These are phyloP conservation scores for Kazachstania africana DNA, from an alignment of 805 yeast species.

Conservation along the genomic window DNA sequence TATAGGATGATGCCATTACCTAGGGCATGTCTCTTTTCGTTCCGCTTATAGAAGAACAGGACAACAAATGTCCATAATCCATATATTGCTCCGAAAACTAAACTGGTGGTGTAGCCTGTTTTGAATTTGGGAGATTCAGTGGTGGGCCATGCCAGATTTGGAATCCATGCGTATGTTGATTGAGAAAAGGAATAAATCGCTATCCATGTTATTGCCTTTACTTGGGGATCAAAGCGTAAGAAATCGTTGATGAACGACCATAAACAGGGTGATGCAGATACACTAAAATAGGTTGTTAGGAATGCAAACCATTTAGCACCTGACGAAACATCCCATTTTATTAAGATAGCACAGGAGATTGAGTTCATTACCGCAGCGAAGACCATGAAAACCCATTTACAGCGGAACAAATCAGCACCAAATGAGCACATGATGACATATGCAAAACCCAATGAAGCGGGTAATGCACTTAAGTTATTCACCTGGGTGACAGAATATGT, in stretches of 20 bases:
- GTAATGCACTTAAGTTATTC: slow-evolving; percentile 40
- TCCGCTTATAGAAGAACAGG: slow-evolving; percentile 40
- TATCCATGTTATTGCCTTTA: slow-evolving; percentile 45
- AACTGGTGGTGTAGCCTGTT: slow-evolving; percentile 43
- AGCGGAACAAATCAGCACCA: slow-evolving; percentile 39
- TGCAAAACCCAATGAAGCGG: slow-evolving; percentile 49
- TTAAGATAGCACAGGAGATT: slow-evolving; percentile 41
- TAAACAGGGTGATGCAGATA: slow-evolving; percentile 52
- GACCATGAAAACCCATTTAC: slow-evolving; percentile 43
- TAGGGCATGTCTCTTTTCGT: slow-evolving; percentile 35
- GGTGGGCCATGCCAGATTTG: slow-evolving; percentile 42
- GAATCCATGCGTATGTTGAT: slow-evolving; percentile 48
- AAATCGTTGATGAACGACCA: slow-evolving; percentile 50
- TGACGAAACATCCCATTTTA: slow-evolving; percentile 46
- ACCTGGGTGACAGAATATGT: slow-evolving; percentile 33
- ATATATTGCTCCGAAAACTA: slow-evolving; percentile 35
- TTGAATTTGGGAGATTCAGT: slow-evolving; percentile 44
- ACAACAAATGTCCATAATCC: slow-evolving; percentile 41
- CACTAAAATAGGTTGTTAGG: slow-evolving; percentile 46
- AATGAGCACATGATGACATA: slow-evolving; percentile 35
- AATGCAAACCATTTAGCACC: slow-evolving; percentile 58
- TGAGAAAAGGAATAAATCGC: slow-evolving; percentile 47
- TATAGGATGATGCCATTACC: slow-evolving; percentile 39
- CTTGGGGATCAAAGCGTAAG: slow-evolving; percentile 43
- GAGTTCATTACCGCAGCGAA: slow-evolving; percentile 43